Evolutionary conservation across 257 asterid genomes (phyloP).

Genomic region (Vinca minor): DNA sequence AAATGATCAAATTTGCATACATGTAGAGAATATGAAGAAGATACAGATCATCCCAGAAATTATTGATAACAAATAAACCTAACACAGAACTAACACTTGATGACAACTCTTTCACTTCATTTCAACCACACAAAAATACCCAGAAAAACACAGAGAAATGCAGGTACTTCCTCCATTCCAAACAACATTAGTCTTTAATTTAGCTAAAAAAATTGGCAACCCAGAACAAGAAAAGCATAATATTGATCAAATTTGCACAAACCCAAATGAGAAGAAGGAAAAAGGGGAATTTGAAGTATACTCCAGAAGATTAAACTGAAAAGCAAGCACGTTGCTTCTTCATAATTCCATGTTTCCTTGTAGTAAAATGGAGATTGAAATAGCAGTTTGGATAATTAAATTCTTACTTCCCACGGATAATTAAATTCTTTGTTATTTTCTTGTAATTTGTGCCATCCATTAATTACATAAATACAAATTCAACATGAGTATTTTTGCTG

Average conservation of each 20-base stretch:
- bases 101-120: not conserved
- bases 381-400: not conserved
- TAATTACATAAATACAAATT: too few relatives aligned
- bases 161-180: too few relatives aligned
- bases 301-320: constrained; percentile 14
- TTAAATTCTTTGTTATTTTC: not conserved
- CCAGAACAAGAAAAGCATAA: too few relatives aligned
- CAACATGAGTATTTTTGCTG: not conserved
- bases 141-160: too few relatives aligned
- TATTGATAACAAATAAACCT: too few relatives aligned
- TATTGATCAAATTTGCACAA: not conserved
- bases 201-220: too few relatives aligned
- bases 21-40: too few relatives aligned
- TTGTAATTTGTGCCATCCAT: not conserved
- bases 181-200: too few relatives aligned
- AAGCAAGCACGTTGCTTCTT: constrained; percentile 17
- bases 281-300: constrained; percentile 13
- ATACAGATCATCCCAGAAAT: too few relatives aligned
- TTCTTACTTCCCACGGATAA: constrained; percentile 15
- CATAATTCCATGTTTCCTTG: constrained; percentile 9
- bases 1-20: too few relatives aligned
- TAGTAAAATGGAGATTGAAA: not conserved
- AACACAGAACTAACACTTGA: too few relatives aligned
- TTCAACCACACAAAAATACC: too few relatives aligned
- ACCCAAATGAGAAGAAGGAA: not conserved